These are phyloP conservation scores for Penicillium soppii DNA, from an alignment of 495 filamentous ascomycete species.

Conservation along the genomic window DNA sequence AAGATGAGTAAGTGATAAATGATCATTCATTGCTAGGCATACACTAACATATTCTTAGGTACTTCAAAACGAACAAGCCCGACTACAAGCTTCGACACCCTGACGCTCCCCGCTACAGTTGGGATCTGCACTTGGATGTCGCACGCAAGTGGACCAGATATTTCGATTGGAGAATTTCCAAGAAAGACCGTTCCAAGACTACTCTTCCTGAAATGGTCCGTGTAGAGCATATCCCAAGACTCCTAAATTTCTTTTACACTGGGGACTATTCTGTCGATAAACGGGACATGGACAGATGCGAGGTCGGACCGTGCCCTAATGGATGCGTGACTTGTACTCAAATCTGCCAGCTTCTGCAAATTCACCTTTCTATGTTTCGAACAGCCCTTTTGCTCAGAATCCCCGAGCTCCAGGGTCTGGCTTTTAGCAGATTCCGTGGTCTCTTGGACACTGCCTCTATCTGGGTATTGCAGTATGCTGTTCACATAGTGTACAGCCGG, in stretches of 20 bases:
- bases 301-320: background rate
- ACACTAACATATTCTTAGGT: background rate
- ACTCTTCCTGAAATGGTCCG: background rate
- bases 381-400: conserved; percentile 1
- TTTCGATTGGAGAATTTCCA: background rate
- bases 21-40: background rate
- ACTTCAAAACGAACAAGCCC: background rate
- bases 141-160: background rate
- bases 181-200: background rate
- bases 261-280: conserved; percentile 1
- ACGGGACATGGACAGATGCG: background rate
- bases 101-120: background rate
- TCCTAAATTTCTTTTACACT: conserved; percentile 7
- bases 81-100: background rate
- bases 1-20: background rate
- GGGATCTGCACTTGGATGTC: background rate
- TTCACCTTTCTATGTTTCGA: background rate
- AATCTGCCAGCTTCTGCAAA: background rate
- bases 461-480: background rate
- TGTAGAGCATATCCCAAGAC: background rate
- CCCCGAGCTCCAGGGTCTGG: conserved; percentile 1
- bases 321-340: conserved; percentile 1
- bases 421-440: conserved; percentile 4
- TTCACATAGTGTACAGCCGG: background rate
- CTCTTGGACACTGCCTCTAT: background rate